phyloP scores from a whole-genome alignment of 805 yeast genomes.

The Cyberlindnera misumaiensis region DNA sequence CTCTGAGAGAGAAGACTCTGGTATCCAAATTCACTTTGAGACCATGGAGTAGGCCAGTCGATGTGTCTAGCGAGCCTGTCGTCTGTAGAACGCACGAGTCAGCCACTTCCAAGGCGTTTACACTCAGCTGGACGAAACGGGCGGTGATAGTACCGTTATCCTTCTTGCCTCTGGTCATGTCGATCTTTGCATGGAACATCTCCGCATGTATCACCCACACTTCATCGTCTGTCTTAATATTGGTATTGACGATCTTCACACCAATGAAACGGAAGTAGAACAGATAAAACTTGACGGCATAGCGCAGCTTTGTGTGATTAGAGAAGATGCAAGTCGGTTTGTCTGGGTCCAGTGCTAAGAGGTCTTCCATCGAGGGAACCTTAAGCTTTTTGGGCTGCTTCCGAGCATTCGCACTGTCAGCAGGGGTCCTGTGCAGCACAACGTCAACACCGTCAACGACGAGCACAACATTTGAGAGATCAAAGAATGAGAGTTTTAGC shows the following conservation, averaged over 20 bases:
- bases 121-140: constrained; percentile 12
- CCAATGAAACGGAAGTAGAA: constrained; percentile 21
- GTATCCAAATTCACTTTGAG: constrained; percentile 13
- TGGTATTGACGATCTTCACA: constrained; percentile 11
- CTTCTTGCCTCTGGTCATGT: constrained; percentile 7
- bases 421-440: constrained; percentile 1
- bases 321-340: constrained; percentile 14
- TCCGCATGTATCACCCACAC: constrained; percentile 11
- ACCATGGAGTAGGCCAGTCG: constrained; percentile 15
- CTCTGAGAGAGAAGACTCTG: constrained; percentile 12
- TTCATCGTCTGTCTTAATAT: constrained; percentile 9
- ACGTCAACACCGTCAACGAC: constrained; percentile 17
- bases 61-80: constrained; percentile 12
- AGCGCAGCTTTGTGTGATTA: constrained; percentile 3
- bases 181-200: constrained; percentile 8
- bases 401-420: not conserved
- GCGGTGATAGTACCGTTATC: constrained; percentile 8
- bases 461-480: constrained; percentile 13
- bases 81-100: constrained; percentile 17
- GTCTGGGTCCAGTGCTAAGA: constrained; percentile 9
- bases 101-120: constrained; percentile 14
- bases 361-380: constrained; percentile 5
- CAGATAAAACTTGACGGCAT: constrained; percentile 11
- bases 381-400: not conserved
- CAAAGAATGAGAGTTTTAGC: constrained; percentile 10